These are phyloP conservation scores for Coffea eugenioides DNA, from an alignment of 257 asterid genomes.

Conservation along the genomic window DNA sequence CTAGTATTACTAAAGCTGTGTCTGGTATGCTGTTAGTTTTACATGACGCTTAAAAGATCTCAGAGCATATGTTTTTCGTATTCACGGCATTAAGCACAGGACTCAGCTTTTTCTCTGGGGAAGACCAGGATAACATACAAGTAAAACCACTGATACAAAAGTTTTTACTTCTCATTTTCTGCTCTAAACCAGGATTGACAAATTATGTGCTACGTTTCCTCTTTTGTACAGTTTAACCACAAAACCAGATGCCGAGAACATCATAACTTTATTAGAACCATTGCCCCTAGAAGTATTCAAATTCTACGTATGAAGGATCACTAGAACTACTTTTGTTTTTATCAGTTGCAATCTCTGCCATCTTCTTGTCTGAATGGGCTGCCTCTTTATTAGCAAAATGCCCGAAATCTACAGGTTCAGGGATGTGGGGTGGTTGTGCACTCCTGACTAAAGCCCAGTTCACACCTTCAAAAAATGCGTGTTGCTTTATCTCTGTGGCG, in stretches of 20 bases:
- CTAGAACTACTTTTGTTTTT: constrained; percentile 16
- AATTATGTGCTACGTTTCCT: not conserved
- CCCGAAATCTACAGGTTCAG: constrained; percentile 33
- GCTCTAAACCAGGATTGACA: not conserved
- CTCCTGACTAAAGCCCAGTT: constrained; percentile 45
- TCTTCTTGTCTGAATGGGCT: constrained; percentile 33
- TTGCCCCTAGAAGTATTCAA: constrained; percentile 38
- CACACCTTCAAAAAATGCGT: constrained; percentile 40
- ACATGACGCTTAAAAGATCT: too few species aligned
- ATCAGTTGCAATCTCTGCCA: constrained; percentile 27
- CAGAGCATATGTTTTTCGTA: too few species aligned
- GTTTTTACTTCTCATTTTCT: not conserved
- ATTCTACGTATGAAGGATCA: constrained; percentile 34
- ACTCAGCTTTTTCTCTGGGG: not conserved
- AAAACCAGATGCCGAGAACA: not conserved
- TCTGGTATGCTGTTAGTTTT: too few species aligned
- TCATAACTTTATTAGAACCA: not conserved
- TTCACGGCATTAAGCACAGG: not conserved
- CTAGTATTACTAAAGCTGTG: too few species aligned
- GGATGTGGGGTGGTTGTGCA: constrained; percentile 34
- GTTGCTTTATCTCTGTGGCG: constrained; percentile 46
- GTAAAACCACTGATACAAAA: not conserved
- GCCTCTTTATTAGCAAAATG: constrained; percentile 26
- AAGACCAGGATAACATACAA: not conserved
- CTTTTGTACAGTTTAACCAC: not conserved